Conservation (phyloP, 2,329 filamentous ascomycete genomes). For the Apiospora koreana region DNA sequence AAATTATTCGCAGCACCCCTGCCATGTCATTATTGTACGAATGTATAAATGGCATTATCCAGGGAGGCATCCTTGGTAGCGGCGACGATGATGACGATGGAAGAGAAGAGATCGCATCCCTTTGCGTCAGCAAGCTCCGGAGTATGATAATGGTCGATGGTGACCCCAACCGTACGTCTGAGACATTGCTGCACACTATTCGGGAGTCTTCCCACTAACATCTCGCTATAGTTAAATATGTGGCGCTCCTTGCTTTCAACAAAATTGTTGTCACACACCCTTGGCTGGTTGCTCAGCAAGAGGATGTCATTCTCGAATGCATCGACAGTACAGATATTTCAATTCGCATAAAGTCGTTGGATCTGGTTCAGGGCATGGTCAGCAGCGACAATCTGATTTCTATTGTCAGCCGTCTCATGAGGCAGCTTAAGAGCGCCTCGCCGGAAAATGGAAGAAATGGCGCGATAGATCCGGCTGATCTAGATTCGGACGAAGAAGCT, state of each 20-base stretch:
- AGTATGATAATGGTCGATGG: constrained; percentile 94
- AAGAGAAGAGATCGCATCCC: constrained; percentile 85
- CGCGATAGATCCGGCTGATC: constrained; percentile 46
- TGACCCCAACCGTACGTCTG: constrained; percentile 80
- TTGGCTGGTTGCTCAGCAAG: constrained; percentile 84
- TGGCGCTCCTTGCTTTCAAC: constrained; percentile 91
- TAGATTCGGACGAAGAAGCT: constrained; percentile 53
- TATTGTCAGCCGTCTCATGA: constrained; percentile 84
- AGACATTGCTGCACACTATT: neutral
- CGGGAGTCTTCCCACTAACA: constrained; percentile 13
- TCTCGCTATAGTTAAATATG: constrained; percentile 77
- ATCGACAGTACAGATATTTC: constrained; percentile 96
- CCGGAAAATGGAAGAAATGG: constrained; percentile 47
- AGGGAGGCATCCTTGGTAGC: constrained; percentile 88
- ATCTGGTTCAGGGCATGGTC: constrained; percentile 93
- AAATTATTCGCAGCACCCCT: constrained; percentile 89
- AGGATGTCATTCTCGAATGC: constrained; percentile 94
- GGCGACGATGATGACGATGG: constrained; percentile 77
- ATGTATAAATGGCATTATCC: constrained; percentile 97
- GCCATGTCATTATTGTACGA: constrained; percentile 99
- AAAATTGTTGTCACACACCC: constrained; percentile 90
- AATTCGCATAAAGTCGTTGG: constrained; percentile 88
- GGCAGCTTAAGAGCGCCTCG: constrained; percentile 74
- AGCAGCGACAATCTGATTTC: constrained; percentile 80
- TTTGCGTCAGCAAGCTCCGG: constrained; percentile 90